Evolutionary conservation across 2,329 filamentous ascomycete species (phyloP).

Genomic region (Aspergillus proliferans): DNA sequence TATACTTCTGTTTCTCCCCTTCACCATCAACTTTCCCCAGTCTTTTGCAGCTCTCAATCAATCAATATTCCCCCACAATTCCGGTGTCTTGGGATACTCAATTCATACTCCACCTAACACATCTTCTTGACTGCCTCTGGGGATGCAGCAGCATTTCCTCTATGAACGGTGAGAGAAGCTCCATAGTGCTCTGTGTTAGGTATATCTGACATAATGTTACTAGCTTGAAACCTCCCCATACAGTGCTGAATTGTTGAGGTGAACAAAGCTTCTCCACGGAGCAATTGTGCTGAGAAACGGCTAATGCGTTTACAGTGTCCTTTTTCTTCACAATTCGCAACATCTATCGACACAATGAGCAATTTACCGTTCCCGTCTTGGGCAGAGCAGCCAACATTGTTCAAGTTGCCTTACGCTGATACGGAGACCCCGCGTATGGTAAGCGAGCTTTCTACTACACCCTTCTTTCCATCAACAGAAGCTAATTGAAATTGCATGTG

Average conservation of each 20-base stretch:
- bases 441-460: slow-evolving; percentile 4
- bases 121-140: neutral
- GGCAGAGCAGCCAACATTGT: slow-evolving; percentile 25
- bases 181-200: slow-evolving; percentile 1
- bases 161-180: neutral
- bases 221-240: neutral
- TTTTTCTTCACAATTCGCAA: slow-evolving; percentile 1
- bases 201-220: slow-evolving; percentile 7
- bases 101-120: neutral
- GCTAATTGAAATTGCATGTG: slow-evolving; percentile 5
- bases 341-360: slow-evolving; percentile 19
- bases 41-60: neutral
- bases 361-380: slow-evolving; percentile 23
- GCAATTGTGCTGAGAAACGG: neutral
- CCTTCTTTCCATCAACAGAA: neutral
- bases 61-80: neutral
- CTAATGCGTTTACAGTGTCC: neutral
- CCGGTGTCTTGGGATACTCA: neutral
- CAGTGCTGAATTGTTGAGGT: neutral
- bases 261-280: neutral
- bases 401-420: slow-evolving; percentile 26
- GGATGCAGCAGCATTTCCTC: neutral
- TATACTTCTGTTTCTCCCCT: neutral
- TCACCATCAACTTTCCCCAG: neutral
- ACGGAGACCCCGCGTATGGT: slow-evolving; percentile 25